These are phyloP conservation scores for Aspergillus fumigatiaffinis DNA, from an alignment of 2,329 filamentous ascomycete genomes.

Conservation along the genomic window DNA sequence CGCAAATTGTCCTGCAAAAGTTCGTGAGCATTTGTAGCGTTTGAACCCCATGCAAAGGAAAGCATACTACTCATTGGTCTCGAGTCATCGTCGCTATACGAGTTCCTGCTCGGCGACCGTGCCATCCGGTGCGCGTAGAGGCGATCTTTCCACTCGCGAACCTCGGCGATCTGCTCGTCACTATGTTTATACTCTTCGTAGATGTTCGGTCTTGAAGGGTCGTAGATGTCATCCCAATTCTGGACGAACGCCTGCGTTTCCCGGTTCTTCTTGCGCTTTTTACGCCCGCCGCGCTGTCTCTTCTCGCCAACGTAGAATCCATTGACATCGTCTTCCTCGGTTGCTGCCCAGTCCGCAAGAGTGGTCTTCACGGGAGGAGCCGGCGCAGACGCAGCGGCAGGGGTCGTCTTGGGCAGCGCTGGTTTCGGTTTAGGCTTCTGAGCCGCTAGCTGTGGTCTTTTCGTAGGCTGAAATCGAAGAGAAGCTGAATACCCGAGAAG, in stretches of 20 bases:
- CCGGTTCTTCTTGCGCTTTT: slow-evolving; percentile 72
- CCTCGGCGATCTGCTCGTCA: slow-evolving; percentile 75
- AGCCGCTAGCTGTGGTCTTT: slow-evolving; percentile 64
- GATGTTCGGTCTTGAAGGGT: slow-evolving; percentile 75
- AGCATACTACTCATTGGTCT: slow-evolving; percentile 46
- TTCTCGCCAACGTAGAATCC: slow-evolving; percentile 63
- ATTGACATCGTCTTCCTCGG: slow-evolving; percentile 74
- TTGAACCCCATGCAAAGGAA: background rate
- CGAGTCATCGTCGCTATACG: slow-evolving; percentile 49
- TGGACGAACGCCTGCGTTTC: slow-evolving; percentile 53
- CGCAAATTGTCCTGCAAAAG: slow-evolving; percentile 44
- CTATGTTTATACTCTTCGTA: slow-evolving; percentile 80
- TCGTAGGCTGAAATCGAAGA: slow-evolving; percentile 82
- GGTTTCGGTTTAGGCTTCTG: slow-evolving; percentile 62
- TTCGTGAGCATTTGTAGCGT: background rate
- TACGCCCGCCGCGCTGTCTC: slow-evolving; percentile 70
- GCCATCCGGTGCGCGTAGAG: slow-evolving; percentile 68
- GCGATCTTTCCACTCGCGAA: slow-evolving; percentile 79
- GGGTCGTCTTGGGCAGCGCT: slow-evolving; percentile 49
- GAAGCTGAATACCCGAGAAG: slow-evolving; percentile 47
- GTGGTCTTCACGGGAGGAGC: slow-evolving; percentile 59
- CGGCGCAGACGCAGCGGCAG: slow-evolving; percentile 25
- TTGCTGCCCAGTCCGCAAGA: slow-evolving; percentile 75
- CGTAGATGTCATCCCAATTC: slow-evolving; percentile 93
- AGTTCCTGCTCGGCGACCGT: slow-evolving; percentile 41